Conservation (phyloP, 441 rosid species). For the Eutrema salsugineum region DNA sequence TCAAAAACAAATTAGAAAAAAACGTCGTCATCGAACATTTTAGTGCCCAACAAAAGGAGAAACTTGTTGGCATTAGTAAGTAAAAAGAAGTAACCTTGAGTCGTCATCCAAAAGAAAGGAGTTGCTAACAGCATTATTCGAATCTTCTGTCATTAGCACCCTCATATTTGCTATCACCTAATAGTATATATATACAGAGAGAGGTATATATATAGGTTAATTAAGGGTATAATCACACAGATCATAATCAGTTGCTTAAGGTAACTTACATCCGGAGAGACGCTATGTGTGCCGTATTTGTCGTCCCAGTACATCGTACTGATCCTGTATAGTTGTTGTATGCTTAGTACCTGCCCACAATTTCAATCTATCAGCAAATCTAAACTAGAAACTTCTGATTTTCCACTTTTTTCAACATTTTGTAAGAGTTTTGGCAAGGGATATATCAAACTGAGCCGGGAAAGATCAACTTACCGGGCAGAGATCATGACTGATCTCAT, state of each 20-base stretch:
- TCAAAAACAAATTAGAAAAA: not conserved
- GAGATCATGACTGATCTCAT: slow-evolving; percentile 93
- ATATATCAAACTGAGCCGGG: not conserved
- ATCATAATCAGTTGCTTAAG: not conserved
- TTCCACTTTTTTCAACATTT: not conserved
- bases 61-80: not conserved
- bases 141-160: slow-evolving; percentile 97
- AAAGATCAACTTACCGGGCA: slow-evolving; percentile 70
- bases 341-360: slow-evolving; percentile 73
- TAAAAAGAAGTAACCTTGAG: slow-evolving; percentile 57
- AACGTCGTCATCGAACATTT: not conserved
- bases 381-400: not conserved
- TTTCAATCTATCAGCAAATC: not conserved
- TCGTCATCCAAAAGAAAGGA: slow-evolving; percentile 96
- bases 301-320: slow-evolving; percentile 99
- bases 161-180: slow-evolving; percentile 97
- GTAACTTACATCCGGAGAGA: slow-evolving; percentile 83
- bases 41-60: not conserved
- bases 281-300: slow-evolving; percentile 97
- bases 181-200: not conserved
- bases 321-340: slow-evolving; percentile 94
- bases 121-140: slow-evolving; percentile 93
- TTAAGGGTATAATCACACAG: not conserved
- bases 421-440: not conserved
- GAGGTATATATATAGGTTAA: not conserved